Evolutionary conservation across 2,329 filamentous ascomycete genomes (phyloP).

Genomic region (Botrytis sinoallii): DNA sequence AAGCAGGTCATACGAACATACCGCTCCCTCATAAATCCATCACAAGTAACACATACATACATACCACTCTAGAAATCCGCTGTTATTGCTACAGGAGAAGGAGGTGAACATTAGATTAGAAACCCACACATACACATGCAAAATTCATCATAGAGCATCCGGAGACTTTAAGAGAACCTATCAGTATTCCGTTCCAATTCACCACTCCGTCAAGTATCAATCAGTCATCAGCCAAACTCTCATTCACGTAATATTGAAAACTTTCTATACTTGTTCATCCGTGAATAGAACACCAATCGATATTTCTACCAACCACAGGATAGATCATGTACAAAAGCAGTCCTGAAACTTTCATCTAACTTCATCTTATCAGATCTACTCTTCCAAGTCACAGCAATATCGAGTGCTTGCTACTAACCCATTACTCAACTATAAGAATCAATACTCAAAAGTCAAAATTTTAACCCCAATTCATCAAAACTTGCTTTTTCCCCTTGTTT

Average conservation of each 20-base stretch:
- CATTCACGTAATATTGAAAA: not conserved
- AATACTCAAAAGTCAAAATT: not conserved
- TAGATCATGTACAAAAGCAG: not conserved
- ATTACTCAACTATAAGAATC: not conserved
- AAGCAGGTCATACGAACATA: fast-evolving
- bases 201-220: not conserved
- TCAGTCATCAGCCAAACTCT: not conserved
- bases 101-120: not conserved
- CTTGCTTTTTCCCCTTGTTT: slow-evolving; percentile 60
- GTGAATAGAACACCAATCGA: not conserved
- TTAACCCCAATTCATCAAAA: slow-evolving; percentile 42
- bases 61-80: not conserved
- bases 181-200: not conserved
- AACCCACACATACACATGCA: not conserved
- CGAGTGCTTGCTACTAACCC: no score
- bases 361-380: not conserved
- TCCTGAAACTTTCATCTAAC: not conserved
- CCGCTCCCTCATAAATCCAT: not conserved
- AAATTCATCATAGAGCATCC: not conserved
- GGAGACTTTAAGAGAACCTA: fast-evolving
- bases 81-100: not conserved
- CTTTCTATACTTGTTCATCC: not conserved
- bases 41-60: not conserved
- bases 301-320: not conserved
- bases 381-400: not conserved